A percentile compares a stretch with the other conserved stretches of the same genome.
These are phyloP conservation scores for Simplicillium sp. DNA, from an alignment of 2,329 filamentous ascomycete genomes.

Conservation along the genomic window DNA sequence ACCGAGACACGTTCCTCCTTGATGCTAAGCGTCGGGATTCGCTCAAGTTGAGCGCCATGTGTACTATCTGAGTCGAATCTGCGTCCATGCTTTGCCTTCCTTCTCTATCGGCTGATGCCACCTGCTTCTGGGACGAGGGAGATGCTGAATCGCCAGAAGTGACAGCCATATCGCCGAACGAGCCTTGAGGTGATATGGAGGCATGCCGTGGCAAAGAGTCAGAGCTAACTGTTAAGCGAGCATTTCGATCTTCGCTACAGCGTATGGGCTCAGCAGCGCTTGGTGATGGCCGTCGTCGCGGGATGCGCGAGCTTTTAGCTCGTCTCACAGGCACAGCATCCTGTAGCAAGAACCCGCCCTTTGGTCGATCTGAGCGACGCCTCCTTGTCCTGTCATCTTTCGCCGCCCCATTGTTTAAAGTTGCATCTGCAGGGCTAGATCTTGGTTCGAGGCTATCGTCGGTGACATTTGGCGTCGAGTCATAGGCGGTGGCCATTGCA, in stretches of 20 bases:
- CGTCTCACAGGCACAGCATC: no score
- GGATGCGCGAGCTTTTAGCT: no score
- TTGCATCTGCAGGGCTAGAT: not conserved
- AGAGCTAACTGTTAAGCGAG: no score
- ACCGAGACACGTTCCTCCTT: slow-evolving; percentile 45
- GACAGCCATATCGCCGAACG: not conserved
- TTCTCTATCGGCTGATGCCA: slow-evolving; percentile 7
- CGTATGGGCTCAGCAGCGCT: no score
- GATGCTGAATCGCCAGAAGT: slow-evolving; percentile 2
- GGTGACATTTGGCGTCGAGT: slow-evolving; percentile 8
- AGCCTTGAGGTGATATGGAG: no score
- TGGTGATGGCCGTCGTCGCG: no score
- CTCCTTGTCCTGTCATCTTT: slow-evolving; percentile 7
- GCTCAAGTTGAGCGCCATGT: slow-evolving; percentile 81
- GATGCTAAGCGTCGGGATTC: slow-evolving; percentile 63
- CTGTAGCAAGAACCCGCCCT: no score
- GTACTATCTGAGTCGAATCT: slow-evolving; percentile 83
- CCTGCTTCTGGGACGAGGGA: slow-evolving; percentile 9
- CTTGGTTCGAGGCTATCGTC: slow-evolving; percentile 7
- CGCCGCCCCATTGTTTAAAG: slow-evolving; percentile 9
- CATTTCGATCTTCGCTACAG: no score
- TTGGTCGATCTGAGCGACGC: slow-evolving; percentile 10
- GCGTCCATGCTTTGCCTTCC: slow-evolving; percentile 41
- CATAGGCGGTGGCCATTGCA: slow-evolving; percentile 3
- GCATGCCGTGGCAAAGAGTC: no score